Percentiles rank a stretch among this genome's conserved stretches.
Conservation (phyloP, 441 rosid species). For the Kokia cookei region DNA sequence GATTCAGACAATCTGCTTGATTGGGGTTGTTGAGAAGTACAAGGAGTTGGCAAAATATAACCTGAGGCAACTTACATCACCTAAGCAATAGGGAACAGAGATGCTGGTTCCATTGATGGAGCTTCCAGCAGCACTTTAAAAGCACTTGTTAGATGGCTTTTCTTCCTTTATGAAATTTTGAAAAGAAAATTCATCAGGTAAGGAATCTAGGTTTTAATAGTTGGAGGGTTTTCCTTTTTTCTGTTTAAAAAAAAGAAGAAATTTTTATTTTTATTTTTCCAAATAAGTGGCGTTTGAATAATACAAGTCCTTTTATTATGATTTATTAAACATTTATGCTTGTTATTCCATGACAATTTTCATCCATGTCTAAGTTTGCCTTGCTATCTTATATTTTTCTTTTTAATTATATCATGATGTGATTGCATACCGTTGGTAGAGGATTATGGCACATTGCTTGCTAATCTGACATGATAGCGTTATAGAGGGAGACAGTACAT, state of each 20-base stretch:
- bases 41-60: slow-evolving; percentile 84
- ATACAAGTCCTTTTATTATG: background rate
- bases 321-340: background rate
- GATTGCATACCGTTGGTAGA: too few relatives aligned
- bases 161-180: background rate
- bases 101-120: background rate
- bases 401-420: too few relatives aligned
- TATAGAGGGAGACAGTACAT: background rate
- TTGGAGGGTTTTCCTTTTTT: too few relatives aligned
- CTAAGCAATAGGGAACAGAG: slow-evolving; percentile 23
- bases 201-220: background rate
- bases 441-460: background rate
- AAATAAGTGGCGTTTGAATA: background rate
- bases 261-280: background rate
- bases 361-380: background rate
- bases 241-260: background rate
- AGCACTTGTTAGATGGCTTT: background rate
- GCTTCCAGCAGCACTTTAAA: background rate
- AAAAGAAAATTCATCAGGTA: background rate
- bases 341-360: background rate
- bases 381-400: too few relatives aligned
- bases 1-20: slow-evolving; percentile 74
- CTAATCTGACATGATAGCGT: background rate
- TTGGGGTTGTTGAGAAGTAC: slow-evolving; percentile 85
- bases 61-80: slow-evolving; percentile 79